Conservation (phyloP, 2,329 filamentous ascomycete genomes). For the Bipolaris zeicola region DNA sequence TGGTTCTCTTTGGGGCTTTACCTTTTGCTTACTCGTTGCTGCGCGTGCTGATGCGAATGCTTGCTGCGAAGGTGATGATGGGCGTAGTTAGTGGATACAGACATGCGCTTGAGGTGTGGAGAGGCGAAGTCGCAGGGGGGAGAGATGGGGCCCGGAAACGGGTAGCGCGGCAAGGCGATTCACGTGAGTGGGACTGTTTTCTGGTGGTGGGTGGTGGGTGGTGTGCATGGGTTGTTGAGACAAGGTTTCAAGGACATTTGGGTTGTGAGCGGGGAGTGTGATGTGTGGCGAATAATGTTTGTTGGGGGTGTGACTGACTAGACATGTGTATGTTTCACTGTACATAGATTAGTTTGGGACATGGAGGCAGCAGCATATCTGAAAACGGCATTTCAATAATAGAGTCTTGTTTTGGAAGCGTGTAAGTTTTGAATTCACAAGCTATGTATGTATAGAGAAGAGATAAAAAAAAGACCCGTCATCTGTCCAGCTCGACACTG, state of each 20-base stretch:
- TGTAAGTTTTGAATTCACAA: not conserved
- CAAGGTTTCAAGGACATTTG: not conserved
- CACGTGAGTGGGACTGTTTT: not conserved
- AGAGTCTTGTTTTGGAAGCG: not conserved
- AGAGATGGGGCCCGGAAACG: not conserved
- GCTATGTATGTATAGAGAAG: slow-evolving; percentile 6
- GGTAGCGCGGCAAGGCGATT: slow-evolving; percentile 4
- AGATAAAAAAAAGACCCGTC: slow-evolving; percentile 24
- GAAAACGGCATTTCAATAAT: not conserved
- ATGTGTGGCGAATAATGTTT: not conserved
- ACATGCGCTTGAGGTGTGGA: not conserved
- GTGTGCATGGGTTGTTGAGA: not conserved
- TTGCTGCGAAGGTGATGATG: too few relatives aligned
- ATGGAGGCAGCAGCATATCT: not conserved
- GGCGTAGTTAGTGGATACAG: too few relatives aligned
- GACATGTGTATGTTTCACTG: not conserved
- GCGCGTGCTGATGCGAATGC: too few relatives aligned
- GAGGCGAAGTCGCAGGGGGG: not conserved
- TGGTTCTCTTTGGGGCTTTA: too few relatives aligned
- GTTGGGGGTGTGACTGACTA: not conserved
- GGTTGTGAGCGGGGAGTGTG: not conserved
- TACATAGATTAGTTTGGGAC: not conserved
- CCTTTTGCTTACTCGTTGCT: too few relatives aligned
- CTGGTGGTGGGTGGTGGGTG: not conserved
- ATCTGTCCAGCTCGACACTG: slow-evolving; percentile 42